These are phyloP conservation scores for Trichophyton equinum DNA, from an alignment of 2,329 filamentous ascomycete species.

Conservation along the genomic window DNA sequence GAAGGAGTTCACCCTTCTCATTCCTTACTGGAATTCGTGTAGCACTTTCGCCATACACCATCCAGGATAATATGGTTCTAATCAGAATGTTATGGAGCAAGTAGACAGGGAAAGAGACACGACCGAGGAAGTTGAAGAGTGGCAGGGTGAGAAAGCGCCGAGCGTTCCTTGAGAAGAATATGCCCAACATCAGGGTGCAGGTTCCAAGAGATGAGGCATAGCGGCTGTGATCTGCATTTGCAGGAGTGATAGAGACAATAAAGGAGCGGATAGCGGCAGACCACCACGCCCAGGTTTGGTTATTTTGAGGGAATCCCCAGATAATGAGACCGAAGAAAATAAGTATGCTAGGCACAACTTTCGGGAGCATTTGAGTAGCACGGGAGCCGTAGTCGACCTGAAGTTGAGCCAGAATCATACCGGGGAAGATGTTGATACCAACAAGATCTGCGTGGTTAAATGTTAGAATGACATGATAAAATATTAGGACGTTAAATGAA, in stretches of 20 bases:
- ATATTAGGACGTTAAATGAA: too few relatives aligned
- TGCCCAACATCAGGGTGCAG: conserved; percentile 15
- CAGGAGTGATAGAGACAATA: conserved; percentile 13
- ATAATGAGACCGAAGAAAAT: conserved; percentile 17
- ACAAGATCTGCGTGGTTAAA: conserved; percentile 13
- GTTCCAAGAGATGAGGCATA: conserved; percentile 18
- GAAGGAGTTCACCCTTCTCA: conserved; percentile 9
- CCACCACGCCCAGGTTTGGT: conserved; percentile 17
- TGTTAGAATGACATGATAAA: neutral
- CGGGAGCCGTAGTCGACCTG: conserved; percentile 17
- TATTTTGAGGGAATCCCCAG: conserved; percentile 18
- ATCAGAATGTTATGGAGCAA: conserved; percentile 20
- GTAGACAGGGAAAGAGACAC: conserved; percentile 20
- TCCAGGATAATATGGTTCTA: conserved; percentile 17
- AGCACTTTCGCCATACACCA: conserved; percentile 15
- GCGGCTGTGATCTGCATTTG: conserved; percentile 15
- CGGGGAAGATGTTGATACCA: conserved; percentile 19
- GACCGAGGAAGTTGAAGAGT: conserved; percentile 19
- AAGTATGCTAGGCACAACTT: conserved; percentile 14
- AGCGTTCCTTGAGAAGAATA: conserved; percentile 17
- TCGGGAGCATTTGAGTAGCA: conserved; percentile 15
- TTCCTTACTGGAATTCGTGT: conserved; percentile 6
- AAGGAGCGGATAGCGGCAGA: conserved; percentile 13
- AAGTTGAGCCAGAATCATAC: conserved; percentile 19
- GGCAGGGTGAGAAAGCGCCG: conserved; percentile 14